Percentiles rank a stretch among this genome's conserved stretches.
Conservation (phyloP, 139 green algal genomes). For the Coccomyxa sp. region DNA sequence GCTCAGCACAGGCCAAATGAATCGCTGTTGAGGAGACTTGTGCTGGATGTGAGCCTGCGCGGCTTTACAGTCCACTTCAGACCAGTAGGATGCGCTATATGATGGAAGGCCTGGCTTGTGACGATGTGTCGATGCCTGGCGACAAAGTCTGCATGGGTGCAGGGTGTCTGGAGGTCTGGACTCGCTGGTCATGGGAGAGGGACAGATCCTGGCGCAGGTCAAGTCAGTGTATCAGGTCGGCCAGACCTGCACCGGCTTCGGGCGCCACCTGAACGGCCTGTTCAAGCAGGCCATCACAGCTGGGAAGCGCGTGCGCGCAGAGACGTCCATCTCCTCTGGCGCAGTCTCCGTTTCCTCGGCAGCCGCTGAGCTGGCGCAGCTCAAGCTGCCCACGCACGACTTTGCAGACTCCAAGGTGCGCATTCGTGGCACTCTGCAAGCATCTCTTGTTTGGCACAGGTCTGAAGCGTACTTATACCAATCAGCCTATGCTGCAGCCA, state of each 20-base stretch:
- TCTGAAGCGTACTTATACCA: too few species aligned
- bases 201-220: constrained; percentile 98
- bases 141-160: background rate
- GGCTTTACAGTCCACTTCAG: too few species aligned
- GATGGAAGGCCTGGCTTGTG: background rate
- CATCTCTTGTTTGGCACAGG: too few species aligned
- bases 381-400: constrained; percentile 92
- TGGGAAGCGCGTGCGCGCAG: constrained; percentile 93
- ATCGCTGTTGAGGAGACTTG: too few species aligned
- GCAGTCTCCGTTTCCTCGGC: constrained; percentile 92
- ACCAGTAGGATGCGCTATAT: background rate
- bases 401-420: constrained; percentile 64
- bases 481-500: background rate
- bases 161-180: constrained; percentile 91
- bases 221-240: constrained; percentile 94
- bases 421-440: too few species aligned
- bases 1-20: background rate
- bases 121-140: background rate
- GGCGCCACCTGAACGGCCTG: constrained; percentile 94
- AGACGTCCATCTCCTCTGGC: constrained; percentile 92
- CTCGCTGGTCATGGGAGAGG: constrained; percentile 97
- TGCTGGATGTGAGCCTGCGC: too few species aligned
- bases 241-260: constrained; percentile 87
- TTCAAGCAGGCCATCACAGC: constrained; percentile 99
- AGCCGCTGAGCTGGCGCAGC: constrained; percentile 93